phyloP scores from a whole-genome alignment of 225 moss, liverwort and hornwort genomes.

The Polytrichum commune region DNA sequence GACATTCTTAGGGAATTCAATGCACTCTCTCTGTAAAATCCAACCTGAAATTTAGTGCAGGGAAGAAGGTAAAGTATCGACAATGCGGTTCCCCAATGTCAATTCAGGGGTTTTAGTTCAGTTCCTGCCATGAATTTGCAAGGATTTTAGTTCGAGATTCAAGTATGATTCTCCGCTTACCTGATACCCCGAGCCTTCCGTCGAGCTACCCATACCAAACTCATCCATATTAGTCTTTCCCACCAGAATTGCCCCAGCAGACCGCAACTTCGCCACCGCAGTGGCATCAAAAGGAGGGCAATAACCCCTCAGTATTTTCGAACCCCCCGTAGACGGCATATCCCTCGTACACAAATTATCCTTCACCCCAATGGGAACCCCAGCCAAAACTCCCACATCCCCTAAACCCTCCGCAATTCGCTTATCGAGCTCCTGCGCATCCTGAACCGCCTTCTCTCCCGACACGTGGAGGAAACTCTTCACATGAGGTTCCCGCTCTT shows the following conservation, averaged over 20 bases:
- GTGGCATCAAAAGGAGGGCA: constrained; percentile 93
- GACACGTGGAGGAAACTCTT: constrained; percentile 90
- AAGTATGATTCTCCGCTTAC: constrained; percentile 10
- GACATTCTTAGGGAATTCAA: no score
- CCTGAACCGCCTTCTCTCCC: constrained; percentile 59
- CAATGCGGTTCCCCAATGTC: no score
- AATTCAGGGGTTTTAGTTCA: background rate
- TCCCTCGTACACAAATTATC: constrained; percentile 92
- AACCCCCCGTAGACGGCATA: constrained; percentile 97
- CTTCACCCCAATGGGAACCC: constrained; percentile 87
- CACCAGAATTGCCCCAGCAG: constrained; percentile 69
- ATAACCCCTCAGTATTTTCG: constrained; percentile 67
- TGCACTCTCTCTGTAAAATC: no score
- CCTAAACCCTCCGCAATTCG: constrained; percentile 40
- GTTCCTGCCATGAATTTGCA: no score
- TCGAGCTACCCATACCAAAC: constrained; percentile 96
- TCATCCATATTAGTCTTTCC: constrained; percentile 98
- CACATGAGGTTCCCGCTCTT: constrained; percentile 73
- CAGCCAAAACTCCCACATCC: constrained; percentile 58
- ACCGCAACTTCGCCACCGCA: constrained; percentile 66
- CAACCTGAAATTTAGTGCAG: no score
- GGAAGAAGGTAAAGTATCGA: no score
- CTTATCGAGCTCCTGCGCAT: constrained; percentile 74
- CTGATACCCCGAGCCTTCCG: constrained; percentile 82
- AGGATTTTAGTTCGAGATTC: no score